phyloP scores from a whole-genome alignment of 2,329 filamentous ascomycete genomes.

The Colletotrichum sublineola region DNA sequence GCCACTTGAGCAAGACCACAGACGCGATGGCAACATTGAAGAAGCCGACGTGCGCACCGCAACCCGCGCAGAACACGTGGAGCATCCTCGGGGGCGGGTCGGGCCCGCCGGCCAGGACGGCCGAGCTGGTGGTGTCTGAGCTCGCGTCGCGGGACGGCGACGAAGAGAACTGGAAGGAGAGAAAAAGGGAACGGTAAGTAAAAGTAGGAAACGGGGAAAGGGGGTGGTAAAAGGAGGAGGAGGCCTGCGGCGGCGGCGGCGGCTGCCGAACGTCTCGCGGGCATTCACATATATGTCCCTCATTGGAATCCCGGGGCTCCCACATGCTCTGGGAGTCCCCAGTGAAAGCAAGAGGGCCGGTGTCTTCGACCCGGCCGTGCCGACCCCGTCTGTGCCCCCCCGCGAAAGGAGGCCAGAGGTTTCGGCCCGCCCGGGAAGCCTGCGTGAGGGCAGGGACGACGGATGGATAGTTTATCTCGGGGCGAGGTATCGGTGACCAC shows the following conservation, averaged over 20 bases:
- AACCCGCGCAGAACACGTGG: slow-evolving; percentile 61
- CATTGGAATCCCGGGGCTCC: slow-evolving; percentile 63
- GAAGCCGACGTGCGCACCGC: slow-evolving; percentile 61
- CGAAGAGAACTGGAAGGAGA: slow-evolving; percentile 53
- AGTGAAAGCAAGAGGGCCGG: slow-evolving; percentile 58
- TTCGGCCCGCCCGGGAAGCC: slow-evolving; percentile 24
- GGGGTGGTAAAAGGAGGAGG: background rate
- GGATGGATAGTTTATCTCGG: slow-evolving; percentile 64
- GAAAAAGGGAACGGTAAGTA: slow-evolving; percentile 16
- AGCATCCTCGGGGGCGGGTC: slow-evolving; percentile 49
- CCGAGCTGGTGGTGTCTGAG: slow-evolving; percentile 47
- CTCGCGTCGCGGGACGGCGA: slow-evolving; percentile 49
- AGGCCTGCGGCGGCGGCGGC: background rate
- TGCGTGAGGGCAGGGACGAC: slow-evolving; percentile 44
- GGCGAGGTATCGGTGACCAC: slow-evolving; percentile 78
- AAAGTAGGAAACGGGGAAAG: background rate
- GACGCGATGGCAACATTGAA: slow-evolving; percentile 60
- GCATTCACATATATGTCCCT: slow-evolving; percentile 57
- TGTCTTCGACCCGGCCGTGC: slow-evolving; percentile 48
- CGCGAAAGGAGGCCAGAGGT: slow-evolving; percentile 25
- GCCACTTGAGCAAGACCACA: slow-evolving; percentile 70
- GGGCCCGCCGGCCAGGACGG: slow-evolving; percentile 46
- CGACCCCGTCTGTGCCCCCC: slow-evolving; percentile 56
- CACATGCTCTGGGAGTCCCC: slow-evolving; percentile 61
- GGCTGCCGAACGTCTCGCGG: slow-evolving; percentile 15